Conservation (phyloP, 371 early-diverging fungal species). For the Smittium culicis region DNA sequence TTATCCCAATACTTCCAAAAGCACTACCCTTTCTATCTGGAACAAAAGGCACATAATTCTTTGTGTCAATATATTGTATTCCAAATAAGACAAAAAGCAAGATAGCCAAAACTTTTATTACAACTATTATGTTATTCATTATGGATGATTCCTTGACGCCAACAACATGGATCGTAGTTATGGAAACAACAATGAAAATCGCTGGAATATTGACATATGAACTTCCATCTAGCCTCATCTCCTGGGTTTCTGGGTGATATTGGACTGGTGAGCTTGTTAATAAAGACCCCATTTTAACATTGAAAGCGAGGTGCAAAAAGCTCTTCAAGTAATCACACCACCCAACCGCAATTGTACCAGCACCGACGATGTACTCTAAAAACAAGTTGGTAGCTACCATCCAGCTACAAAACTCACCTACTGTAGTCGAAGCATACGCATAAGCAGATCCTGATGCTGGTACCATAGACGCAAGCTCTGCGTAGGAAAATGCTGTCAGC, state of each 20-base stretch:
- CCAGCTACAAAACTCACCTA: constrained; percentile 65
- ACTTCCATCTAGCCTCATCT: constrained; percentile 17
- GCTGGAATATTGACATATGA: constrained; percentile 53
- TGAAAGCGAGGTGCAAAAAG: constrained; percentile 31
- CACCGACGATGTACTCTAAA: constrained; percentile 57
- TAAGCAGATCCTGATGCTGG: constrained; percentile 67
- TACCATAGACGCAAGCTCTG: constrained; percentile 61
- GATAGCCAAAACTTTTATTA: constrained; percentile 50
- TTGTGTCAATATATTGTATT: constrained; percentile 38
- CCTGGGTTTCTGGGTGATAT: not conserved
- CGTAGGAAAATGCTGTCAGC: constrained; percentile 53
- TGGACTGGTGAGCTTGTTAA: constrained; percentile 8
- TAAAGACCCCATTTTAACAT: not conserved
- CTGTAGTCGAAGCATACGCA: constrained; percentile 58
- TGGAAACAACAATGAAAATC: constrained; percentile 38
- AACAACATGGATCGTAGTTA: constrained; percentile 38
- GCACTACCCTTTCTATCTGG: constrained; percentile 28
- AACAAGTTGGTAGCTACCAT: constrained; percentile 60
- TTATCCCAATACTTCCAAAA: constrained; percentile 50
- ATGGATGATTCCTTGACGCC: constrained; percentile 56
- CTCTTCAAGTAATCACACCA: constrained; percentile 57
- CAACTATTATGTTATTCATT: constrained; percentile 50
- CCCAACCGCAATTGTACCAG: constrained; percentile 48
- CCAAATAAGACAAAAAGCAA: constrained; percentile 52
- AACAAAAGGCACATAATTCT: constrained; percentile 60